Base-by-base conservation (phyloP, 257 asterid genomes). In the Salvia splendens region DNA sequence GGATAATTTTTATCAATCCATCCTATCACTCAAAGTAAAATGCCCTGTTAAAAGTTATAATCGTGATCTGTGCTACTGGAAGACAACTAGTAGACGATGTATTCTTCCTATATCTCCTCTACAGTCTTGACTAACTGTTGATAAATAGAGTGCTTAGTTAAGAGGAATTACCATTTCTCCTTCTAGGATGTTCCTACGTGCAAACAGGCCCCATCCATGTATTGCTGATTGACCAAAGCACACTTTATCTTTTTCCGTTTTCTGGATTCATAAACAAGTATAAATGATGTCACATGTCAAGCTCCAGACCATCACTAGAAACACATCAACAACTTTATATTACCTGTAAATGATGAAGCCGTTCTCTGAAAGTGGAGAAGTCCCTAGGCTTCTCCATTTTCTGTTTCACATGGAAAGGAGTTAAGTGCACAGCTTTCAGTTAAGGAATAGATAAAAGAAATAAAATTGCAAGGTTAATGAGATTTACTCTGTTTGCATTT, bases 171-270 rank as follows among this genome's bases (percentile, higher is more conserved):
- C 99, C 99, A 91, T 91, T 73, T 94, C 99, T 76, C 99, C 99
- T 83, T 91, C 99, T 12, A 75, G 83, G 73, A 94, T 91, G 77
- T 84, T 68, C 77, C 88, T 80, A 65, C 95, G 91, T 17, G 99
- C 97, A 82, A 94, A 94, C 38, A 94, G 90, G 73, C 99, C 99
- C 99, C 99, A 94, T 60, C 97, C 93, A 63, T 94, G 99, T 69
- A 94, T 91, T 73, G 83, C 96, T 58, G 99, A 94, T 82, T 89
- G 83, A 78, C 99, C 99, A 84, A 94, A 94, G 89, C 95, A 86
- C 74, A 94, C 96, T 62, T 89, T 84, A 54, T 90, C 95, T 75
- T 80, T 94, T 78, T 94, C 99, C 24, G 93, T 94, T 80, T 80
- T 91, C 99, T 94, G 87, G 51, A 80, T 55, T 57, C 50, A 71